phyloP scores from a whole-genome alignment of 352 stramenopile genomes.

The Discostella stelligera region DNA sequence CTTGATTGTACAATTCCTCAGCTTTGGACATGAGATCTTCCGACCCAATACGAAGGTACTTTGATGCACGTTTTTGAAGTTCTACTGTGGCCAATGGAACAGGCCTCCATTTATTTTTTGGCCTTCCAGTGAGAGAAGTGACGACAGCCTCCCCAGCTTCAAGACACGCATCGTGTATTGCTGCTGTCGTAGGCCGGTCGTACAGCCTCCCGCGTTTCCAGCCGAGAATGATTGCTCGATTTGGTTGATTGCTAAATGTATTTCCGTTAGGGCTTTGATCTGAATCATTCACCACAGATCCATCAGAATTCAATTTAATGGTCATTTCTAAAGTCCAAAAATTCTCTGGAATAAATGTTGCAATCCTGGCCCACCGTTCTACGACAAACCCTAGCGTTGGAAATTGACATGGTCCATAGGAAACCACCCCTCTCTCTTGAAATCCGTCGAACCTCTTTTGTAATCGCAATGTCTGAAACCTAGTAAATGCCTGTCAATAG shows the following conservation, averaged over 20 bases:
- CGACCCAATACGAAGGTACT: constrained; percentile 93
- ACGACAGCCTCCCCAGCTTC: constrained; percentile 78
- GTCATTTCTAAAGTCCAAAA: constrained; percentile 95
- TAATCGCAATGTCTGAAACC: constrained; percentile 86
- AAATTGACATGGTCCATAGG: constrained; percentile 99
- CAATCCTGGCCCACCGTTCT: constrained; percentile 85
- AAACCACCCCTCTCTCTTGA: constrained; percentile 86
- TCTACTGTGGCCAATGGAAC: constrained; percentile 98
- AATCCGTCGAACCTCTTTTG: constrained; percentile 85
- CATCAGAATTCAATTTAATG: constrained; percentile 59
- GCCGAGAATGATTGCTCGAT: constrained; percentile 85
- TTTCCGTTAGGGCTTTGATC: constrained; percentile 16
- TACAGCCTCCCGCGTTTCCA: constrained; percentile 95
- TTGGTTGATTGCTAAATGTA: constrained; percentile 38
- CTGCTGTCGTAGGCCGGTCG: constrained; percentile 90
- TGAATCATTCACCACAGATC: constrained; percentile 29
- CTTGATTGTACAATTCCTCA: constrained; percentile 92
- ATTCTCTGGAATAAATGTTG: constrained; percentile 94
- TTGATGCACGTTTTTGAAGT: constrained; percentile 95
- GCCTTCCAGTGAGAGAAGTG: constrained; percentile 66
- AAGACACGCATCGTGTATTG: constrained; percentile 89
- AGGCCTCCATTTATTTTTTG: constrained; percentile 92
- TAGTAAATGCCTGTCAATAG: constrained; percentile 74
- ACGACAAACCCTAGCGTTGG: constrained; percentile 93
- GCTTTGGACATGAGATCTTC: constrained; percentile 92